A percentile compares a stretch with the other conserved stretches of the same genome.
Evolutionary conservation across 2,329 filamentous ascomycete species (phyloP).

Genomic region (Arachnomyces sp.): DNA sequence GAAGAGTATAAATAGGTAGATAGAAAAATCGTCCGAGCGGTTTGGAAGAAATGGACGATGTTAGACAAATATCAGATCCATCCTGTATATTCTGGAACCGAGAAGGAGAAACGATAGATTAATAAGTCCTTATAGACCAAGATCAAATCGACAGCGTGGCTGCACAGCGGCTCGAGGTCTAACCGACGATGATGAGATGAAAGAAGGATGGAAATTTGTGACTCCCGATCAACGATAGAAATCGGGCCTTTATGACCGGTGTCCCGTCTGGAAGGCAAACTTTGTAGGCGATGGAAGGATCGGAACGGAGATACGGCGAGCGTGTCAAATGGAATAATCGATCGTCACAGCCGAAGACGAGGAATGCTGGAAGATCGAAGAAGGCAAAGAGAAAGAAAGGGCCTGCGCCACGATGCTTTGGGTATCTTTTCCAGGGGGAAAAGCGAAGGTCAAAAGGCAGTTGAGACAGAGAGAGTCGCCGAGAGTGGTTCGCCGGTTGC

Average conservation of each 20-base stretch:
- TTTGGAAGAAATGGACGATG: not conserved
- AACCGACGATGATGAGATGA: too few relatives aligned
- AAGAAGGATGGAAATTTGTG: too few relatives aligned
- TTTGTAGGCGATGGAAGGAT: not conserved
- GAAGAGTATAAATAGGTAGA: not conserved
- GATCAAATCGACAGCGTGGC: too few relatives aligned
- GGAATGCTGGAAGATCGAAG: not conserved
- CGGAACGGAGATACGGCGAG: not conserved
- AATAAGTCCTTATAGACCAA: too few relatives aligned
- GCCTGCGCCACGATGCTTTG: conserved; percentile 3
- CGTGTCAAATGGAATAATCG: not conserved
- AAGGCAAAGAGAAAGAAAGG: not conserved
- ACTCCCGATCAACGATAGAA: too few relatives aligned
- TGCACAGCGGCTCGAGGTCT: too few relatives aligned
- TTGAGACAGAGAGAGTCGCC: too few relatives aligned
- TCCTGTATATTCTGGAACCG: too few relatives aligned
- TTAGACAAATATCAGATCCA: not conserved
- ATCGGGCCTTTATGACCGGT: too few relatives aligned
- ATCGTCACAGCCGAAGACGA: not conserved
- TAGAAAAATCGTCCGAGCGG: not conserved
- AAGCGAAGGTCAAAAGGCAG: not conserved
- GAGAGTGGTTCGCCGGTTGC: too few relatives aligned
- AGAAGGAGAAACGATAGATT: too few relatives aligned
- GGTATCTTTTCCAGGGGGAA: not conserved
- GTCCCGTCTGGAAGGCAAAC: not conserved